phyloP scores from a whole-genome alignment of 345 rosid genomes.

The Hypericum perforatum region DNA sequence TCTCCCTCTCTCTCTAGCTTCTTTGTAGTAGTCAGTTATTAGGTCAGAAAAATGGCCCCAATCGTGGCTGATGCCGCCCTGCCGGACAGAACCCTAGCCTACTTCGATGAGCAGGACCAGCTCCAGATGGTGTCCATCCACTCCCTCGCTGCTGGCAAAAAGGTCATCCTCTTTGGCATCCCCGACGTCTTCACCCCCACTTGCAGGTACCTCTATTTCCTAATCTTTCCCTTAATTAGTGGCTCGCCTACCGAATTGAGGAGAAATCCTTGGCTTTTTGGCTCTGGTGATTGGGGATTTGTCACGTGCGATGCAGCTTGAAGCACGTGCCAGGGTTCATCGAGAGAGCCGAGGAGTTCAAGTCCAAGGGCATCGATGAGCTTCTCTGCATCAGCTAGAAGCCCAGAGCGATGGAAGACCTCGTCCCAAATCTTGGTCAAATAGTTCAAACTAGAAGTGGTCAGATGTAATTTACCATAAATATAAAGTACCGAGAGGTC shows the following conservation, averaged over 20 bases:
- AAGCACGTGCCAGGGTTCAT: constrained; percentile 94
- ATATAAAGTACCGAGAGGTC: no score
- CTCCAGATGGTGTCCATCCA: constrained; percentile 65
- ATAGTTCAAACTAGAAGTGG: no score
- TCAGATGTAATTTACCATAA: no score
- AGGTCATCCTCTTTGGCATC: constrained; percentile 73
- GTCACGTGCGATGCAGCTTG: constrained; percentile 30
- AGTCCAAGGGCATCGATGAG: constrained; percentile 76
- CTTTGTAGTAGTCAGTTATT: no score
- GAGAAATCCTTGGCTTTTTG: background rate
- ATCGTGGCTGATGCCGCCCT: constrained; percentile 53
- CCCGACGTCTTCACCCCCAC: constrained; percentile 99
- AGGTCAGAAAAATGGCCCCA: constrained; percentile 58
- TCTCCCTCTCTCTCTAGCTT: background rate
- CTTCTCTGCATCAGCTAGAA: constrained; percentile 70
- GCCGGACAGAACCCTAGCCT: constrained; percentile 74
- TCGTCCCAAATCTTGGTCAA: no score
- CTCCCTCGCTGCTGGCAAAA: constrained; percentile 80
- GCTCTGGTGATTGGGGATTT: background rate
- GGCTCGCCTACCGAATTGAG: background rate
- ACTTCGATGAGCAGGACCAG: constrained; percentile 81
- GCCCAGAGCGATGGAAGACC: no score
- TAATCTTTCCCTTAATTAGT: background rate
- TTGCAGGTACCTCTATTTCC: constrained; percentile 45
- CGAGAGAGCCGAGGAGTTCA: constrained; percentile 74